Evolutionary conservation across 495 filamentous ascomycete genomes (phyloP), one percentile per base, ranked within the genome.

Genomic region (Podospora tetraspora): DNA sequence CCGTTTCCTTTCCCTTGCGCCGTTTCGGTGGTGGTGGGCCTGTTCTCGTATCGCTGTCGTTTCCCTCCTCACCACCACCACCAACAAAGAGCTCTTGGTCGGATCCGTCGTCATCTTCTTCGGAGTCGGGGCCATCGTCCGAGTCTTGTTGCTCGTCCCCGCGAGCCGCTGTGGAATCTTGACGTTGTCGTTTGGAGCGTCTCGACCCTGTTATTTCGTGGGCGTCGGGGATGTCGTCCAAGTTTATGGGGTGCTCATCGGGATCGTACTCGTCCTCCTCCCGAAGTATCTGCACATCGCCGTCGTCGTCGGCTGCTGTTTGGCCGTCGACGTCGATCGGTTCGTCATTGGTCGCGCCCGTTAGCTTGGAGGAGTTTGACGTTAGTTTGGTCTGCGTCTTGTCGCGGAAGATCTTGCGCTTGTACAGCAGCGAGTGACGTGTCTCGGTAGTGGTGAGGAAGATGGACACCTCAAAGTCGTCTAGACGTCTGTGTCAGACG

Each of bases 391-490:
- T 80, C 76, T 84, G 85, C 61, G 75, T 78, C 62, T 72, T 88
- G 61, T 86, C 82, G 72, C 75, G 86, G 71, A 86, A 92, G 82
- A 75, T 82, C 78, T 96, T 98, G 65, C 89, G 86, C 74, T 94
- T 94, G 69, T 90, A 90, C 63, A 98, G 85, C 11, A 99, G 83
- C 19, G 92, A 89, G 82, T 98, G 94, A 30, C 93, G 87, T n/a
- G 91, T 92, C 24, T 88, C 89, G 8, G 89, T 89, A 77, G 96
- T 91, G 37, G 90, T 96, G 71, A 99, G 85, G 80, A 97, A 99
- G 69, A 98, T 88, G 21, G 92, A 90, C 56, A 97, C 91, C 75
- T 97, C 93, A 73, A 97, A 99, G 62, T 96, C 94, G 81, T 97
- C 95, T 96, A n/a, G n/a, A n/a, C n/a, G 75, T 64, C 30, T 22